phyloP scores from a whole-genome alignment of 495 filamentous ascomycete genomes.

The Aspergillus coremiiformis region DNA sequence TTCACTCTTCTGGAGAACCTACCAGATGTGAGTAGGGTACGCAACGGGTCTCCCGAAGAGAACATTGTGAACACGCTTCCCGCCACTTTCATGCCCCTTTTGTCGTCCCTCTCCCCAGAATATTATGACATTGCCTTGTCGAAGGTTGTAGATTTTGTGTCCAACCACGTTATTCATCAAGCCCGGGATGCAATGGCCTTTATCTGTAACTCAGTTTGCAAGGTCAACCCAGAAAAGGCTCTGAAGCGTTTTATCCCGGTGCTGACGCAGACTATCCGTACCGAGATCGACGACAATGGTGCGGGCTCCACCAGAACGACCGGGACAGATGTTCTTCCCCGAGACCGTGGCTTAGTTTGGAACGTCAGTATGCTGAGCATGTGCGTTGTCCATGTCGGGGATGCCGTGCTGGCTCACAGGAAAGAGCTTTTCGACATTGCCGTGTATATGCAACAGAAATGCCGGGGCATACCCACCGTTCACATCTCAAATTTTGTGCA shows the following conservation, averaged over 20 bases:
- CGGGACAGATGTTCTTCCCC: slow-evolving; percentile 84
- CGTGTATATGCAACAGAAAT: slow-evolving; percentile 90
- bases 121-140: slow-evolving; percentile 86
- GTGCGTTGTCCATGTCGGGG: slow-evolving; percentile 94
- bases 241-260: slow-evolving; percentile 85
- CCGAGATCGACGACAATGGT: slow-evolving; percentile 96
- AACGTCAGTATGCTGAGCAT: slow-evolving; percentile 96
- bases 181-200: slow-evolving; percentile 98
- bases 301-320: slow-evolving; percentile 91
- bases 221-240: slow-evolving; percentile 86
- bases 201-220: slow-evolving; percentile 92
- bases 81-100: slow-evolving; percentile 81
- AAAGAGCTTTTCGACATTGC: slow-evolving; percentile 86
- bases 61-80: slow-evolving; percentile 95
- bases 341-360: slow-evolving; percentile 92
- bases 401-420: slow-evolving; percentile 79
- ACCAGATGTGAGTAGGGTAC: slow-evolving; percentile 77
- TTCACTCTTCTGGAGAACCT: slow-evolving; percentile 95
- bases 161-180: slow-evolving; percentile 93
- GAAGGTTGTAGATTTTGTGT: slow-evolving; percentile 89
- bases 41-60: slow-evolving; percentile 89
- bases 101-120: slow-evolving; percentile 86
- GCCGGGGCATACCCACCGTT: slow-evolving; percentile 84
- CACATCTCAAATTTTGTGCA: slow-evolving; percentile 98
- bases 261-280: slow-evolving; percentile 82